Evolutionary conservation across 371 early-diverging fungal genomes (phyloP).

Genomic region (Circinella minor): DNA sequence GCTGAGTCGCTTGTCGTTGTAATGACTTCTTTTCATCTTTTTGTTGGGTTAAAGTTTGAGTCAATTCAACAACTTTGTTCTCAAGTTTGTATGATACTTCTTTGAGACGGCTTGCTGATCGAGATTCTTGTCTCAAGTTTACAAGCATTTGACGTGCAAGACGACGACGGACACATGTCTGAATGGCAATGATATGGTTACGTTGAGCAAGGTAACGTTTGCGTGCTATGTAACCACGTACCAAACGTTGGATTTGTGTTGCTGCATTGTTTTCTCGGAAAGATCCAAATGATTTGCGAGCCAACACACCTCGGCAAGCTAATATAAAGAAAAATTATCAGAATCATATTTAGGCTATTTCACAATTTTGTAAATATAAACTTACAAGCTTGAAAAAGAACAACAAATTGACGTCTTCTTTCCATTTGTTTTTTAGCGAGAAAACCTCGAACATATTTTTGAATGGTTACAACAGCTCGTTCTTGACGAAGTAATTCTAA

Average conservation of each 20-base stretch:
- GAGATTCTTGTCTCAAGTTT: slow-evolving; percentile 79
- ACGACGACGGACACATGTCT: slow-evolving; percentile 79
- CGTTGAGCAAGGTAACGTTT: slow-evolving; percentile 53
- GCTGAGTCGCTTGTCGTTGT: slow-evolving; percentile 50
- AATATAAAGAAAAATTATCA: not conserved
- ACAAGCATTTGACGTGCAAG: slow-evolving; percentile 67
- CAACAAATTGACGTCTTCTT: slow-evolving; percentile 37
- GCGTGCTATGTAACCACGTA: slow-evolving; percentile 69
- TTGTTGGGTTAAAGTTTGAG: slow-evolving; percentile 78
- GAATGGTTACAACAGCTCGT: slow-evolving; percentile 78
- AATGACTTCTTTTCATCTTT: slow-evolving; percentile 73
- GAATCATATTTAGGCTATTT: not conserved
- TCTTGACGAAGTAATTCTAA: slow-evolving; percentile 65
- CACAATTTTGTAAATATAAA: slow-evolving; percentile 22
- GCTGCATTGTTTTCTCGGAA: slow-evolving; percentile 75
- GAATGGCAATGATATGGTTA: slow-evolving; percentile 70
- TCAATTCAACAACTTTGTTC: slow-evolving; percentile 93
- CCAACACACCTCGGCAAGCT: slow-evolving; percentile 56
- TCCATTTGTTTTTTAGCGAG: slow-evolving; percentile 63
- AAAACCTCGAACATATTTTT: slow-evolving; percentile 71
- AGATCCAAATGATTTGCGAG: slow-evolving; percentile 53
- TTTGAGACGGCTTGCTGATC: slow-evolving; percentile 89
- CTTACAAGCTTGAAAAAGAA: slow-evolving; percentile 51
- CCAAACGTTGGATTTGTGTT: slow-evolving; percentile 72
- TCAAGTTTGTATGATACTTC: slow-evolving; percentile 92